Conservation (phyloP, 2,329 filamentous ascomycete species). For the Alternaria sp. region DNA sequence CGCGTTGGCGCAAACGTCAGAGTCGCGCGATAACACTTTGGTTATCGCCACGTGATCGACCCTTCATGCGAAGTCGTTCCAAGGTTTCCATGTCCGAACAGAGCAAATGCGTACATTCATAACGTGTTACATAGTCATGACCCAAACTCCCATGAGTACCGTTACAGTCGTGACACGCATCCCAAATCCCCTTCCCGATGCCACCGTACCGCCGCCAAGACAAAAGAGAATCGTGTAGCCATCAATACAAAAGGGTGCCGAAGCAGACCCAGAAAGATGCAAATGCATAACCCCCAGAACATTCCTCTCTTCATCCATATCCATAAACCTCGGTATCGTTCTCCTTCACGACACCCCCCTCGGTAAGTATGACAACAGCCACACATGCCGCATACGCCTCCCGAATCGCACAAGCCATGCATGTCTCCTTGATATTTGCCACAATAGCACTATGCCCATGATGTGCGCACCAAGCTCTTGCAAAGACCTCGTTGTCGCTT, state of each 20-base stretch:
- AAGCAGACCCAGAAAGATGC: constrained; percentile 6
- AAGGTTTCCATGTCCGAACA: background rate
- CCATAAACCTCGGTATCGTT: constrained; percentile 46
- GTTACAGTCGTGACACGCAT: constrained; percentile 14
- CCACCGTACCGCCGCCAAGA: background rate
- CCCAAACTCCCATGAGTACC: constrained; percentile 5
- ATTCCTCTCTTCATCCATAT: constrained; percentile 10
- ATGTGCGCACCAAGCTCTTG: constrained; percentile 77
- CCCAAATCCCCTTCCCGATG: background rate
- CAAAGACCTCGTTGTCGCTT: constrained; percentile 76
- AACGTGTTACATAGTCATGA: constrained; percentile 33
- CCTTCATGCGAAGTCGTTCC: background rate
- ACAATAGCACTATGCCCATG: constrained; percentile 75
- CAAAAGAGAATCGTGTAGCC: constrained; percentile 4
- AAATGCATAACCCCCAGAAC: constrained; percentile 8
- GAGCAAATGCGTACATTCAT: constrained; percentile 32
- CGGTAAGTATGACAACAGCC: constrained; percentile 71
- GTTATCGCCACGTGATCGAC: constrained; percentile 22
- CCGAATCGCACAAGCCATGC: constrained; percentile 75
- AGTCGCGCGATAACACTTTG: constrained; percentile 8
- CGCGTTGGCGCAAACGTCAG: constrained; percentile 11
- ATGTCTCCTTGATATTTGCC: constrained; percentile 72
- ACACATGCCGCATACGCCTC: constrained; percentile 77
- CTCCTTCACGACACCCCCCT: constrained; percentile 53
- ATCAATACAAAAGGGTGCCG: background rate